Percentiles rank a stretch among this genome's conserved stretches.
Conservation (phyloP, 441 rosid genomes). For the Biscutella laevigata region DNA sequence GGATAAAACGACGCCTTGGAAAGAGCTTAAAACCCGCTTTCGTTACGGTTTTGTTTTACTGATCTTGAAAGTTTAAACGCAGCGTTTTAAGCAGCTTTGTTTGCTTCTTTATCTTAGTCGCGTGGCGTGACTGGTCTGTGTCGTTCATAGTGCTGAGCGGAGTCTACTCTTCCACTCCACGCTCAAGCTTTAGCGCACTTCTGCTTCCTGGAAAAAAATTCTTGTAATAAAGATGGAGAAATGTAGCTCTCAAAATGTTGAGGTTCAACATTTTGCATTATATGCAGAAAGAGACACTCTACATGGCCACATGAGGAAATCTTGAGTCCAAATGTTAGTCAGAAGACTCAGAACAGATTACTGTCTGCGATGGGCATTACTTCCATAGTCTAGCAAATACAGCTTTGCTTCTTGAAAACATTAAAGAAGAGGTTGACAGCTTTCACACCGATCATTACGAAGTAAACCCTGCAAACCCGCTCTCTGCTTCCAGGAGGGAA, state of each 20-base stretch:
- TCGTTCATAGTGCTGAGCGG: constrained; percentile 11
- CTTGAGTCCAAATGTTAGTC: constrained; percentile 44
- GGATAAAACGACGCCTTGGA: constrained; percentile 20
- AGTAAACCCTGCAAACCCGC: constrained; percentile 33
- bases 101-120: too few relatives aligned
- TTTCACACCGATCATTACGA: constrained; percentile 44
- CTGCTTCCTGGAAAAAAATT: too few relatives aligned
- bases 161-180: constrained; percentile 8
- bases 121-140: not conserved
- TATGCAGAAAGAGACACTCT: constrained; percentile 69
- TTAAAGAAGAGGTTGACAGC: constrained; percentile 76
- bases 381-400: constrained; percentile 92
- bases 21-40: not conserved
- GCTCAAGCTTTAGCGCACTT: constrained; percentile 14
- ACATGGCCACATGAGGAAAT: constrained; percentile 47
- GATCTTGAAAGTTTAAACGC: too few relatives aligned
- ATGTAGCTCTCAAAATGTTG: not conserved
- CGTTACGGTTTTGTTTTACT: too few relatives aligned
- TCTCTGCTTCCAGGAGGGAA: constrained; percentile 48
- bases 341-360: constrained; percentile 53
- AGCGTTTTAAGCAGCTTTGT: not conserved
- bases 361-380: constrained; percentile 64
- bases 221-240: not conserved
- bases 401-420: constrained; percentile 84
- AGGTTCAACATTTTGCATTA: constrained; percentile 7